Conservation (phyloP, 352 stramenopile species). For the Pythium oligandrum region DNA sequence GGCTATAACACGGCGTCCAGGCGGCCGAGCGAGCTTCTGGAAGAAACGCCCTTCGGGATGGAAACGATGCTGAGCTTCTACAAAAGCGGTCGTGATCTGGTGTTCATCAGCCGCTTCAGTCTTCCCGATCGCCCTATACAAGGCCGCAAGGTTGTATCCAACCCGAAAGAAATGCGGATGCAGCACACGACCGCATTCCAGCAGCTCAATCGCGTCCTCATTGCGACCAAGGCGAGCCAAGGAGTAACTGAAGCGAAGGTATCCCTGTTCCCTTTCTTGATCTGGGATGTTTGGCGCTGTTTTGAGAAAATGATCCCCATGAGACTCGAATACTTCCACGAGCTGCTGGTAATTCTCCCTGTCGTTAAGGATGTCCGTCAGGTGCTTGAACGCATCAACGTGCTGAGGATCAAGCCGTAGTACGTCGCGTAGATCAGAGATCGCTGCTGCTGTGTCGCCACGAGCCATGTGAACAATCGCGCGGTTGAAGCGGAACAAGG, state of each 20-base stretch:
- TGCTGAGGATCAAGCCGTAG: slow-evolving; percentile 20
- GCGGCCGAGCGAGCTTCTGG: slow-evolving; percentile 24
- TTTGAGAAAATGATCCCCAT: slow-evolving; percentile 13
- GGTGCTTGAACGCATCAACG: slow-evolving; percentile 19
- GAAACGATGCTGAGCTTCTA: slow-evolving; percentile 29
- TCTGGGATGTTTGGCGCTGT: not conserved
- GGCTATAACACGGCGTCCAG: slow-evolving; percentile 36
- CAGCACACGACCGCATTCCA: slow-evolving; percentile 18
- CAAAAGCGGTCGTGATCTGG: slow-evolving; percentile 27
- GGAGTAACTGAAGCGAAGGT: slow-evolving; percentile 38
- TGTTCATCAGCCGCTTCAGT: slow-evolving; percentile 24
- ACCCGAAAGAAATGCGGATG: slow-evolving; percentile 32
- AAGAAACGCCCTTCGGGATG: slow-evolving; percentile 20
- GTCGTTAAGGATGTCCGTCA: slow-evolving; percentile 20
- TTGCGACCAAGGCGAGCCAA: slow-evolving; percentile 18
- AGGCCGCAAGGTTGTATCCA: slow-evolving; percentile 47
- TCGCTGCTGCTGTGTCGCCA: not conserved
- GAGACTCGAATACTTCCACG: slow-evolving; percentile 20
- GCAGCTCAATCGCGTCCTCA: slow-evolving; percentile 28
- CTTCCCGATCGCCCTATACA: slow-evolving; percentile 27
- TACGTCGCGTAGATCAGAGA: slow-evolving; percentile 6
- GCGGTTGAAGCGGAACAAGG: slow-evolving; percentile 17
- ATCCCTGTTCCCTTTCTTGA: slow-evolving; percentile 24
- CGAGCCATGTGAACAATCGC: slow-evolving; percentile 10
- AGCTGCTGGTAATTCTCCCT: slow-evolving; percentile 2